These are phyloP conservation scores for Mortierella sp. DNA, from an alignment of 371 early-diverging fungal species.

Conservation along the genomic window DNA sequence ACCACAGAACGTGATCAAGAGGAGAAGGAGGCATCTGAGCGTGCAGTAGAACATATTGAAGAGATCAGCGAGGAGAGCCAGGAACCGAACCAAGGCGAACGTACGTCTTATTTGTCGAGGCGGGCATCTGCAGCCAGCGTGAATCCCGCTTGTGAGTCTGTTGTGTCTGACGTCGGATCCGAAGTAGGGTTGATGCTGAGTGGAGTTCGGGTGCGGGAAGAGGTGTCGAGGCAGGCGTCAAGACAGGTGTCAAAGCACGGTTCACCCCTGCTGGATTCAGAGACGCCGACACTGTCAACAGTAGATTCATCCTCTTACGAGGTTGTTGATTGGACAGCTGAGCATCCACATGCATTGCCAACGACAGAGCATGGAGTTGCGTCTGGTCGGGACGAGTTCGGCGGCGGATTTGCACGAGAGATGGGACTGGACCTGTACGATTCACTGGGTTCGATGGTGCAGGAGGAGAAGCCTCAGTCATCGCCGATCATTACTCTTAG, in stretches of 20 bases:
- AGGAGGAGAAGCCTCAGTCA: background rate
- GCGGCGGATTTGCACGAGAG: slow-evolving; percentile 32
- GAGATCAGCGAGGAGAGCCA: too few species aligned
- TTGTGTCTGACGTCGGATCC: slow-evolving; percentile 47
- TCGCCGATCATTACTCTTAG: slow-evolving; percentile 33
- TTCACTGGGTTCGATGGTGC: background rate
- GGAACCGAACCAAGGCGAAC: too few species aligned
- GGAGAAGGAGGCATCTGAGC: too few species aligned
- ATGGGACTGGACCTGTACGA: slow-evolving; percentile 38
- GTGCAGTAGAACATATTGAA: too few species aligned
- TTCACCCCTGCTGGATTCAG: slow-evolving; percentile 25
- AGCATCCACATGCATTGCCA: too few species aligned
- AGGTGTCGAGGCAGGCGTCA: slow-evolving; percentile 20
- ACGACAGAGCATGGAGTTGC: background rate
- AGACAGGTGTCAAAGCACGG: slow-evolving; percentile 24
- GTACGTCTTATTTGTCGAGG: too few species aligned
- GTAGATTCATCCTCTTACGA: too few species aligned
- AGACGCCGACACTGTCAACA: too few species aligned
- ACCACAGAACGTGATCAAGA: too few species aligned
- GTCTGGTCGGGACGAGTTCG: background rate
- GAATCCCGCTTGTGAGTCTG: slow-evolving; percentile 14
- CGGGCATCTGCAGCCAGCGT: background rate
- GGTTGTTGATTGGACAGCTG: too few species aligned
- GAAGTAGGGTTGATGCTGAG: slow-evolving; percentile 49
- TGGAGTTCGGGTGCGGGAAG: slow-evolving; percentile 40